Conservation (phyloP, 208 protist genomes). For the Leishmania aethiopica region DNA sequence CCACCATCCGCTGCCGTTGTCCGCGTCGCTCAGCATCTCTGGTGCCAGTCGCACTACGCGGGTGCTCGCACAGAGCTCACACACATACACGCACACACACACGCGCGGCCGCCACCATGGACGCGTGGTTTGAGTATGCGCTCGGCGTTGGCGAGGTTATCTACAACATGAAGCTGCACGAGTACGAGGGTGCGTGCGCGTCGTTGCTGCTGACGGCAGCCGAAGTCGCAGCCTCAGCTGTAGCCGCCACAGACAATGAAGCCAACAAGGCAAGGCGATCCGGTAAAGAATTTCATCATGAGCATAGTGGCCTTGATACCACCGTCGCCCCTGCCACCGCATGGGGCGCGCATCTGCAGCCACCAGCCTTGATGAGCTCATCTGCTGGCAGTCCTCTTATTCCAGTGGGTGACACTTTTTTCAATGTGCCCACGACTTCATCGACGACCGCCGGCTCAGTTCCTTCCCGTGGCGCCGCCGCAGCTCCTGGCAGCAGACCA, state of each 20-base stretch:
- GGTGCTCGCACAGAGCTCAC: background rate
- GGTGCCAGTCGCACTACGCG: background rate
- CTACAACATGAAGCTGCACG: conserved; percentile 57
- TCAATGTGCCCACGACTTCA: background rate
- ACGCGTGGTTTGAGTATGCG: conserved; percentile 62
- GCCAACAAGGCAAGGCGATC: background rate
- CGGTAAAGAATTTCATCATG: background rate
- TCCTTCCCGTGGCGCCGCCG: background rate
- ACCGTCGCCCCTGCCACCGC: background rate
- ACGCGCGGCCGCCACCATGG: conserved; percentile 12
- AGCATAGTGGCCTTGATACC: background rate
- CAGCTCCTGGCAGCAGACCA: background rate
- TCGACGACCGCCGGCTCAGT: background rate
- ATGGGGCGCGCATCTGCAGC: background rate
- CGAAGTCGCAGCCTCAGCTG: background rate
- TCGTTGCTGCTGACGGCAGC: conserved; percentile 20
- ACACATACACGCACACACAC: background rate
- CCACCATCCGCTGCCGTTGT: background rate
- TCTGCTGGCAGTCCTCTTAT: background rate
- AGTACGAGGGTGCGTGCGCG: conserved; percentile 57
- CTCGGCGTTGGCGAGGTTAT: conserved; percentile 45
- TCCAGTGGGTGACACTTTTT: background rate
- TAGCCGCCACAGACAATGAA: background rate
- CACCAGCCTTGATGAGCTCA: background rate
- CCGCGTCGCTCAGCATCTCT: background rate